Evolutionary conservation across 2,329 filamentous ascomycete genomes (phyloP).

Genomic region (Fusarium duplospermum): DNA sequence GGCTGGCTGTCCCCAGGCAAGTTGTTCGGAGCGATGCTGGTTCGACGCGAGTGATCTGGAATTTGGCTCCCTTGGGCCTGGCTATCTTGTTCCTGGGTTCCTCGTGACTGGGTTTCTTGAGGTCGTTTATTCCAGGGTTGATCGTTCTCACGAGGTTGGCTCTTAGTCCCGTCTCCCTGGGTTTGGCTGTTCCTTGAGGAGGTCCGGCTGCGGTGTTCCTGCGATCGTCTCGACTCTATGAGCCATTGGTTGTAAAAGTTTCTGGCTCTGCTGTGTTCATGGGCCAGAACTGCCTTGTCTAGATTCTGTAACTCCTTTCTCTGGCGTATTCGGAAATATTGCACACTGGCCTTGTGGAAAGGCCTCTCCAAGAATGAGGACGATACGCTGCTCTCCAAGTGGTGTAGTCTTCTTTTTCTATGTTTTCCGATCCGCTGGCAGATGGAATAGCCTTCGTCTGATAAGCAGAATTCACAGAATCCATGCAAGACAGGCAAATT

Average conservation of each 20-base stretch:
- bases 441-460: not conserved
- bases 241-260: not conserved
- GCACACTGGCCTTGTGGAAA: not conserved
- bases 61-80: not conserved
- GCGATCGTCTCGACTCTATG: not conserved
- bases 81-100: not conserved
- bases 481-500: not conserved
- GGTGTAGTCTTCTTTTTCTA: not conserved
- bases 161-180: not conserved
- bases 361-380: not conserved
- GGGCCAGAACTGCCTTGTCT: not conserved
- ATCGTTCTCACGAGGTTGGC: not conserved
- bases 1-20: not conserved
- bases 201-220: not conserved
- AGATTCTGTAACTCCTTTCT: not conserved
- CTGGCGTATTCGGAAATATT: not conserved
- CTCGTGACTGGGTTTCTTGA: not conserved
- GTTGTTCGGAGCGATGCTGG: not conserved
- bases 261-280: not conserved
- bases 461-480: constrained; percentile 5
- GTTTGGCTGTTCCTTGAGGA: not conserved
- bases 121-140: not conserved
- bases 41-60: not conserved
- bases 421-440: not conserved
- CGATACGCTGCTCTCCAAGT: not conserved